Evolutionary conservation across 2,329 filamentous ascomycete genomes (phyloP).

Genomic region (Fusarium sterilihyphosum): DNA sequence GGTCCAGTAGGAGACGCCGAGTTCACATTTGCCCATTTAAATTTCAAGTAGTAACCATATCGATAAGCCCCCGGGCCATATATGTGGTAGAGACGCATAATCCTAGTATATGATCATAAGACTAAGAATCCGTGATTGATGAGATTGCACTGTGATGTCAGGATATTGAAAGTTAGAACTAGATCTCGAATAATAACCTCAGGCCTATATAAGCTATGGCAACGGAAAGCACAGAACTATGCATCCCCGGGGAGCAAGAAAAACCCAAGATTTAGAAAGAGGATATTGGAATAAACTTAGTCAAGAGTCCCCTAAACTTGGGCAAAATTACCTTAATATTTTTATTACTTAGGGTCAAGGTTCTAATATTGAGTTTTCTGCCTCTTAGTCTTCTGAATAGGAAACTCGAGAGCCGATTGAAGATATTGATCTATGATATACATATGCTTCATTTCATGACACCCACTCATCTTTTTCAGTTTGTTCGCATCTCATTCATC

Average conservation of each 20-base stretch:
- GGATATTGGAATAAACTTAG: not conserved
- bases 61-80: too few species aligned
- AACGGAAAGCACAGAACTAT: not conserved
- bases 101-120: not conserved
- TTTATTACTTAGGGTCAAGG: not conserved
- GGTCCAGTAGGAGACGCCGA: not conserved
- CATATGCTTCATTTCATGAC: not conserved
- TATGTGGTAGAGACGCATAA: too few species aligned
- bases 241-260: not conserved
- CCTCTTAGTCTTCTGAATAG: not conserved
- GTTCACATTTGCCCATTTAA: too few species aligned
- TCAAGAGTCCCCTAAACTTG: not conserved
- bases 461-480: not conserved
- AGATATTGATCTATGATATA: not conserved
- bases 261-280: not conserved
- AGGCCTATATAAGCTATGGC: not conserved
- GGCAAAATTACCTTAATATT: not conserved
- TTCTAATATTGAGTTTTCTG: not conserved
- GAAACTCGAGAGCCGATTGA: not conserved
- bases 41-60: too few species aligned
- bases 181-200: too few species aligned
- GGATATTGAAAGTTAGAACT: too few species aligned
- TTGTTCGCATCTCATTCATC: conserved; percentile 6
- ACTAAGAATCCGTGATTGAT: not conserved
- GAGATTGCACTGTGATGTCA: too few species aligned